A percentile compares a stretch with the other conserved stretches of the same genome.
Evolutionary conservation across 78 protist genomes (phyloP).

Genomic region (Andalucia godoyi): DNA sequence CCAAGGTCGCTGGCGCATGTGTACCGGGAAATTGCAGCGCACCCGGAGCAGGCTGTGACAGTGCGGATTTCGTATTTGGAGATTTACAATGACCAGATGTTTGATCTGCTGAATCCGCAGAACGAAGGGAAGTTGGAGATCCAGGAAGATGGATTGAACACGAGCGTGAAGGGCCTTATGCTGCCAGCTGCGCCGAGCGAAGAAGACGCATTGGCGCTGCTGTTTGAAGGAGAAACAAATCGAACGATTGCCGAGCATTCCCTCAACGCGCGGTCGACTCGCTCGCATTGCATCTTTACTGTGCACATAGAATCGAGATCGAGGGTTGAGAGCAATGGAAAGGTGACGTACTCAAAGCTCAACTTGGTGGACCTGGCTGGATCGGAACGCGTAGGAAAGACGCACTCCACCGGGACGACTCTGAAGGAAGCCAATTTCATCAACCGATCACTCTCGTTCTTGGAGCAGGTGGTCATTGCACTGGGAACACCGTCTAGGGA

Average conservation of each 20-base stretch:
- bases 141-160: background rate
- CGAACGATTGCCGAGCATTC: slow-evolving; percentile 39
- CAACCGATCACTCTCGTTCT: slow-evolving; percentile 60
- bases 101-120: slow-evolving; percentile 32
- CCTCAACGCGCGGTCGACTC: slow-evolving; percentile 3
- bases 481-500: slow-evolving; percentile 10
- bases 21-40: slow-evolving; percentile 7
- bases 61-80: slow-evolving; percentile 40
- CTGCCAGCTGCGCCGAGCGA: slow-evolving; percentile 12
- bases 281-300: slow-evolving; percentile 61
- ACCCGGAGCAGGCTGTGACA: slow-evolving; percentile 8
- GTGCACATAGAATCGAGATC: slow-evolving; percentile 27
- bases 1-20: slow-evolving; percentile 27
- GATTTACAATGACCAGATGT: slow-evolving; percentile 45
- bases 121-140: background rate
- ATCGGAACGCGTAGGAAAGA: slow-evolving; percentile 53
- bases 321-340: slow-evolving; percentile 39
- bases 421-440: slow-evolving; percentile 55
- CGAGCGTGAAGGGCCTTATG: slow-evolving; percentile 10
- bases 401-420: slow-evolving; percentile 29
- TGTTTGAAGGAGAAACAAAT: slow-evolving; percentile 52
- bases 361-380: slow-evolving; percentile 61
- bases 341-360: background rate
- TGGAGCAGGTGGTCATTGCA: slow-evolving; percentile 66
- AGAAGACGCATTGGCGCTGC: slow-evolving; percentile 53